Evolutionary conservation across 2,329 filamentous ascomycete genomes (phyloP), one percentile per base, ranked within the genome.

Genomic region (Stachybotrys chartarum): DNA sequence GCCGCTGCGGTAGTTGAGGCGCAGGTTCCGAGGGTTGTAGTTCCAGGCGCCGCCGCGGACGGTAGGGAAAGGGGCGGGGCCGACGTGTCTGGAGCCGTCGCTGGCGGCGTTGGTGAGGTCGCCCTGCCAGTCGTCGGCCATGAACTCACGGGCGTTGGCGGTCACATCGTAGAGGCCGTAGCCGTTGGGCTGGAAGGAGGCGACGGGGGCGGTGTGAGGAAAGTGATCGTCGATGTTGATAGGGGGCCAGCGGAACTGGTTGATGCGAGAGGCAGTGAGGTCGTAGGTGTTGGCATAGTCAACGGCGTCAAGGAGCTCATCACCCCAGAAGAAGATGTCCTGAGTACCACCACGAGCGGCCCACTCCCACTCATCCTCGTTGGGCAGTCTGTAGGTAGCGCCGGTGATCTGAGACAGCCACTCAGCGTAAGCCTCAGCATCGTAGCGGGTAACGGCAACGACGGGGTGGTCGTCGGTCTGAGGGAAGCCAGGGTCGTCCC

Each of bases 341-440:
- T 56, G 30, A 2, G 58, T 50, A 42, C 58, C 58, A 24, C 58
- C 58, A 30, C 58, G 58, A 10, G 58, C 58, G 10, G 58, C 58
- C 52, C 52, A 59, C 47, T 59, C 58, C 58, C 58, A 59, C 39
- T 59, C 58, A 7, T 59, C 58, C 50, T 59, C 58, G n/a, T 45
- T 54, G 30, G 58, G 58, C 3, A 59, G 58, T 10, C 58, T 51
- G 47, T 59, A 59, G 7, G 14, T 53, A 6, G 39, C 44, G 10
- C 58, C 58, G 6, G 58, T 59, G 17, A 55, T 32, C 39, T 18
- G 18, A 16, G 58, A 59, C 6, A 59, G 54, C 58, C 58, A 59
- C n/a, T 32, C 8, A 5, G 58, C 54, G 50, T 59, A 59, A 30
- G 58, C 58, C n/a, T 49, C 6, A 50, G 58, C 58, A 24, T 59